Percentiles rank a stretch among this genome's conserved stretches.
phyloP scores from a whole-genome alignment of 371 early-diverging fungal species.

The Modicella reniformis region DNA sequence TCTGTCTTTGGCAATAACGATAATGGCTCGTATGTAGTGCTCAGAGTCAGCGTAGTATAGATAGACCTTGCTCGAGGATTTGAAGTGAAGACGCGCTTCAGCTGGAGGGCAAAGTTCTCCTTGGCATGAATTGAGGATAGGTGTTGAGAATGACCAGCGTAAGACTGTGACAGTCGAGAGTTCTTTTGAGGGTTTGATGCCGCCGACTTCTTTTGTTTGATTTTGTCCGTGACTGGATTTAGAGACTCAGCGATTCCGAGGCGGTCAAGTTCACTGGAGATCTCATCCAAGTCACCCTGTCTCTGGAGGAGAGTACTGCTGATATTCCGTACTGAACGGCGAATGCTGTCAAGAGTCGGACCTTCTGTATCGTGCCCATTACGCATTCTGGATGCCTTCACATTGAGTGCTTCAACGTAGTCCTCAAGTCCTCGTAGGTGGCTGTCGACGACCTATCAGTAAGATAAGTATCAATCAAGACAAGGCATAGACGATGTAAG shows the following conservation, averaged over 20 bases:
- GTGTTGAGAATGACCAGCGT: not conserved
- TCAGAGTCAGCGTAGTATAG: constrained; percentile 6
- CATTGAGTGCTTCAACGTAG: constrained; percentile 30
- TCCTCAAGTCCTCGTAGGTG: constrained; percentile 39
- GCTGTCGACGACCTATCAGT: constrained; percentile 28
- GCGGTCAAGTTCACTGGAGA: constrained; percentile 34
- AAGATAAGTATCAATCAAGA: not conserved
- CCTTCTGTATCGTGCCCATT: constrained; percentile 27
- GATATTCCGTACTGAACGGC: constrained; percentile 48
- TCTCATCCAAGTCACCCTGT: constrained; percentile 36
- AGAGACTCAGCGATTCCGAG: constrained; percentile 22
- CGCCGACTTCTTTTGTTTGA: not conserved
- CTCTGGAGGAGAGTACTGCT: constrained; percentile 32
- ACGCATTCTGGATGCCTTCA: constrained; percentile 30
- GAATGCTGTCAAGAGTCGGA: constrained; percentile 41
- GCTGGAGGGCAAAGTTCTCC: constrained; percentile 27
- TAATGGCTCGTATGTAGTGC: constrained; percentile 7
- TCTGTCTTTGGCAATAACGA: constrained; percentile 24
- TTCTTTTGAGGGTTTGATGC: constrained; percentile 1
- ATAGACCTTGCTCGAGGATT: constrained; percentile 20
- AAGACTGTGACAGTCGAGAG: constrained; percentile 5
- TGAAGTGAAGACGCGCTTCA: constrained; percentile 26
- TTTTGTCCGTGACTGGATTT: not conserved
- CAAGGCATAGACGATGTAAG: no score
- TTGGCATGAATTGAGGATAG: constrained; percentile 19